A percentile compares a stretch with the other conserved stretches of the same genome.
These are phyloP conservation scores for Backusella macrospora DNA, from an alignment of 192 early-diverging fungal species.

Conservation along the genomic window DNA sequence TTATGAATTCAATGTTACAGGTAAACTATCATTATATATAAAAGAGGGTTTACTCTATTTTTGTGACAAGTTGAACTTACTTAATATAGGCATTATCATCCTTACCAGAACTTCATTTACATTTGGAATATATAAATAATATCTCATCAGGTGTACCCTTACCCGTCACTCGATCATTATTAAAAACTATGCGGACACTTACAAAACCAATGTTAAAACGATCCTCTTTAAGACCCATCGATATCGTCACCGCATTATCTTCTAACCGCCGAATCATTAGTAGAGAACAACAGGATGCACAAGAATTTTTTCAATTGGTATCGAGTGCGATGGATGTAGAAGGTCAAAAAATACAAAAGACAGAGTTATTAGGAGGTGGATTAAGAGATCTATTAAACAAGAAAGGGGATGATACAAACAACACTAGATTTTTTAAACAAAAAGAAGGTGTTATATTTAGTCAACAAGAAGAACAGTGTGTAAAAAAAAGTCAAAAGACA, in stretches of 20 bases:
- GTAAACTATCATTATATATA: constrained; percentile 40
- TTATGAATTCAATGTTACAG: constrained; percentile 91
- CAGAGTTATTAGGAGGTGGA: neutral
- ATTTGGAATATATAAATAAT: constrained; percentile 43
- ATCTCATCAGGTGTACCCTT: constrained; percentile 9
- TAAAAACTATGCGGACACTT: constrained; percentile 33
- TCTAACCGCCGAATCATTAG: constrained; percentile 60
- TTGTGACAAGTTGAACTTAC: neutral
- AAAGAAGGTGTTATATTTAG: neutral
- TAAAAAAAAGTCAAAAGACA: neutral
- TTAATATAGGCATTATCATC: constrained; percentile 45
- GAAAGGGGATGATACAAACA: neutral
- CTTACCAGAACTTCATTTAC: constrained; percentile 39
- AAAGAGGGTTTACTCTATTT: constrained; percentile 5
- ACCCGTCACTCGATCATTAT: constrained; percentile 24
- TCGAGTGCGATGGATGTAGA: constrained; percentile 73
- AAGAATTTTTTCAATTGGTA: constrained; percentile 85
- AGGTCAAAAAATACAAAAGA: constrained; percentile 33
- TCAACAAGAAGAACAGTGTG: neutral
- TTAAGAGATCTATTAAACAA: constrained; percentile 18
- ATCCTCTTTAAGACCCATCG: constrained; percentile 60
- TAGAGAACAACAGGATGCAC: constrained; percentile 85
- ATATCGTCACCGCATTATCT: constrained; percentile 60
- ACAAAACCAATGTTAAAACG: constrained; percentile 38
- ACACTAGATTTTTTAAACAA: neutral